Evolutionary conservation across 1,139 yeast genomes (phyloP).

Genomic region (Sugiyamaella novakii): DNA sequence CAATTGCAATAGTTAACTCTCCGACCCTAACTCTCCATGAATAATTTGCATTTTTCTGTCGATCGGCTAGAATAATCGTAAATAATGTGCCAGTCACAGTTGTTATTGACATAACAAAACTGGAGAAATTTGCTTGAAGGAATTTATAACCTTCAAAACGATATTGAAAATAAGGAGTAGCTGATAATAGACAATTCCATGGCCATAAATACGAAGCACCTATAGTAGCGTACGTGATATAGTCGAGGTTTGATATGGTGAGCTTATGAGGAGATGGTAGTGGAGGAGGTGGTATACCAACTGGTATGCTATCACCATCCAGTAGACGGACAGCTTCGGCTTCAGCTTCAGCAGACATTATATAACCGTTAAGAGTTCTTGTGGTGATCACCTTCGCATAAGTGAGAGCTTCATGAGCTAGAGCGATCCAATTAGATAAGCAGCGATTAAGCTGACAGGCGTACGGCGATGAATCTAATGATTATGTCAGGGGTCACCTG

Average conservation of each 20-base stretch:
- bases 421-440: no score
- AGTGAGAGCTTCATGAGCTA: no score
- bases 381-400: no score
- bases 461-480: no score
- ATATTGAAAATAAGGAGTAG: constrained; percentile 76
- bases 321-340: no score
- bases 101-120: constrained; percentile 88
- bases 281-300: no score
- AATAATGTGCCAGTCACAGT: constrained; percentile 67
- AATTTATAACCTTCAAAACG: constrained; percentile 58
- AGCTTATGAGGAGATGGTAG: background rate
- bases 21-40: constrained; percentile 61
- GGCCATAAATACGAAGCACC: constrained; percentile 81
- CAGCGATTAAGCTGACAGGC: no score
- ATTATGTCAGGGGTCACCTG: no score
- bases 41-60: constrained; percentile 67
- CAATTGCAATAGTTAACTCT: constrained; percentile 55
- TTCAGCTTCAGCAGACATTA: no score
- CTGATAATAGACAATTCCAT: constrained; percentile 90
- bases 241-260: constrained; percentile 41
- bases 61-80: constrained; percentile 66
- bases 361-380: no score
- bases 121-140: constrained; percentile 65
- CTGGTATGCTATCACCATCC: no score
- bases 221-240: constrained; percentile 63